phyloP scores from a whole-genome alignment of 306 rosid species.

The Lathyrus oleraceus region DNA sequence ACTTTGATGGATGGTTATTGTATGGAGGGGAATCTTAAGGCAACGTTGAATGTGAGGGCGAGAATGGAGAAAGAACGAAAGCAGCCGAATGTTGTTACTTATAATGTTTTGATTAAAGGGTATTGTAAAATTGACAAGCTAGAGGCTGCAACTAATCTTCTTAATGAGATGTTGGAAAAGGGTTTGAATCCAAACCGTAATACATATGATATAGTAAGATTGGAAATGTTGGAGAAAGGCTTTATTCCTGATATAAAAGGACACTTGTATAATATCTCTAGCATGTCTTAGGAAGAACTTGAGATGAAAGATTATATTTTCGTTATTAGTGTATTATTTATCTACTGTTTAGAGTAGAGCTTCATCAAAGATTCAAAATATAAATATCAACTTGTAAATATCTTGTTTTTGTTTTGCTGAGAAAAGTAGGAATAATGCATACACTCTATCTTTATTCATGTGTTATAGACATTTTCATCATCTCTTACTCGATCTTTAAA shows the following conservation, averaged over 20 bases:
- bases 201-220: conserved; percentile 66
- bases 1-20: conserved; percentile 75
- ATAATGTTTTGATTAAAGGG: conserved; percentile 65
- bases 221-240: conserved; percentile 77
- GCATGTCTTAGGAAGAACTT: conserved; percentile 38
- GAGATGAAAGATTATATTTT: conserved; percentile 24
- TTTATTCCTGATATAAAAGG: conserved; percentile 74
- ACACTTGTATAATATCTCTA: conserved; percentile 58
- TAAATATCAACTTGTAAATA: conserved; percentile 10
- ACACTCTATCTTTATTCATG: background rate
- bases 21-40: conserved; percentile 58
- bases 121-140: conserved; percentile 59
- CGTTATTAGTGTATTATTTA: background rate
- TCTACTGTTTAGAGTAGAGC: conserved; percentile 17
- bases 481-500: too few relatives aligned
- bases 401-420: conserved; percentile 11
- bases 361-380: background rate
- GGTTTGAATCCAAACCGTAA: conserved; percentile 72
- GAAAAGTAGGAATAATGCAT: background rate
- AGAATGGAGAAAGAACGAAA: conserved; percentile 75
- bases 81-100: conserved; percentile 57
- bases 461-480: background rate
- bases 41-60: conserved; percentile 58
- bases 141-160: conserved; percentile 74
- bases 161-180: conserved; percentile 84